phyloP scores from a whole-genome alignment of 2,329 filamentous ascomycete species.

The Xylogone sp. region DNA sequence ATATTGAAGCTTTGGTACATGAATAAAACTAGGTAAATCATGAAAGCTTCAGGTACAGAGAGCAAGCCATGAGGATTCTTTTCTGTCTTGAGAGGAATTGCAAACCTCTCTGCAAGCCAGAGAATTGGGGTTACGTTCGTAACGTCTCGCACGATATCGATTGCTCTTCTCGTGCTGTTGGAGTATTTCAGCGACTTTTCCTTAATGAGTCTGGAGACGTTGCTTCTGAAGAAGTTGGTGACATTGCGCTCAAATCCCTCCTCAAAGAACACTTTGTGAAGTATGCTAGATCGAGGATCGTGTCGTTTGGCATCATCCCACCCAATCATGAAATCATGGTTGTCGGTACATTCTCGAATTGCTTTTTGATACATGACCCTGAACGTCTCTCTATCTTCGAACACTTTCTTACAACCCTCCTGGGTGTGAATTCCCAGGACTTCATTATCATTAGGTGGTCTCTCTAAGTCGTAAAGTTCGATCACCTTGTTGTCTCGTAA shows the following conservation, averaged over 20 bases:
- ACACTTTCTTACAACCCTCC: slow-evolving; percentile 44
- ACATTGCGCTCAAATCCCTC: slow-evolving; percentile 39
- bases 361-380: slow-evolving; percentile 42
- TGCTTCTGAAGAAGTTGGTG: slow-evolving; percentile 38
- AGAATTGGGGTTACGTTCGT: slow-evolving; percentile 58
- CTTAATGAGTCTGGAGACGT: slow-evolving; percentile 40
- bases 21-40: slow-evolving; percentile 39
- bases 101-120: slow-evolving; percentile 47
- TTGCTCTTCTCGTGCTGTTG: slow-evolving; percentile 36
- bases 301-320: slow-evolving; percentile 39
- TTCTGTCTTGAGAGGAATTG: slow-evolving; percentile 62
- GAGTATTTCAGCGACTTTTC: slow-evolving; percentile 42
- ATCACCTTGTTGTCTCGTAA: slow-evolving; percentile 41
- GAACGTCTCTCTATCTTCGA: slow-evolving; percentile 45
- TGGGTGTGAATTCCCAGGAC: slow-evolving; percentile 46
- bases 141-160: slow-evolving; percentile 59
- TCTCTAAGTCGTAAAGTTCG: slow-evolving; percentile 40
- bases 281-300: slow-evolving; percentile 34
- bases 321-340: slow-evolving; percentile 44
- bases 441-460: slow-evolving; percentile 36
- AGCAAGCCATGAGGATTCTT: slow-evolving; percentile 55
- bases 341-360: slow-evolving; percentile 36
- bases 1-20: slow-evolving; percentile 52
- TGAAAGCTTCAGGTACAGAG: slow-evolving; percentile 42
- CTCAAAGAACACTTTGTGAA: slow-evolving; percentile 43